Evolutionary conservation across 1,139 yeast genomes (phyloP).

Genomic region (Tardiomyces depauwii): DNA sequence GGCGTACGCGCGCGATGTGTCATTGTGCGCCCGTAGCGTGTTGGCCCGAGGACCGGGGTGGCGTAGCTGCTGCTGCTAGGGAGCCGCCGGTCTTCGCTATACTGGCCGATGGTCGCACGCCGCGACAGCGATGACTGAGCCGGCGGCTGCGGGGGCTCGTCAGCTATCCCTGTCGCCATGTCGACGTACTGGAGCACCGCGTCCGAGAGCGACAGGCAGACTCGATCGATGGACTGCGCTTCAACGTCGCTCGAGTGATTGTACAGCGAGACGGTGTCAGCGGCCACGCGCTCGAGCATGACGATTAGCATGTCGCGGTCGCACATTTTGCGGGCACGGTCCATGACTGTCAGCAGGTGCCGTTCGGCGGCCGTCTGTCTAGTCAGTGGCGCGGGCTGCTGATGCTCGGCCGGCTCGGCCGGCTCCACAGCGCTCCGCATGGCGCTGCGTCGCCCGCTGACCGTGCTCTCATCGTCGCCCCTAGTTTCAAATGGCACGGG

Average conservation of each 20-base stretch:
- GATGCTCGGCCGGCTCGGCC: no score
- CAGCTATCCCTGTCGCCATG: not conserved
- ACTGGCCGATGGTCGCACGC: not conserved
- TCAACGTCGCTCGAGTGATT: conserved; percentile 6
- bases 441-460: no score
- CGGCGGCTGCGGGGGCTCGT: not conserved
- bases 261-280: conserved; percentile 15
- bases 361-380: conserved; percentile 17
- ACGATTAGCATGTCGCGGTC: conserved; percentile 12
- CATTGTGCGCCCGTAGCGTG: not conserved
- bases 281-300: conserved; percentile 18
- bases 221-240: conserved; percentile 12
- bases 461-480: no score
- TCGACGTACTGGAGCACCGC: conserved; percentile 13
- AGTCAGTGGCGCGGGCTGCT: conserved; percentile 3
- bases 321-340: conserved; percentile 3
- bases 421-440: no score
- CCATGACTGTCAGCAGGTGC: conserved; percentile 12
- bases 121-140: no score
- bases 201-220: conserved; percentile 18
- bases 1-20: not conserved
- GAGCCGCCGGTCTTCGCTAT: not conserved
- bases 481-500: no score
- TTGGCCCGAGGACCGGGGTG: not conserved
- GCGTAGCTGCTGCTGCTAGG: not conserved